A percentile compares a stretch with the other conserved stretches of the same genome.
These are phyloP conservation scores for Talinum fruticosum DNA, from an alignment of 148 eudicot genomes.

Conservation along the genomic window DNA sequence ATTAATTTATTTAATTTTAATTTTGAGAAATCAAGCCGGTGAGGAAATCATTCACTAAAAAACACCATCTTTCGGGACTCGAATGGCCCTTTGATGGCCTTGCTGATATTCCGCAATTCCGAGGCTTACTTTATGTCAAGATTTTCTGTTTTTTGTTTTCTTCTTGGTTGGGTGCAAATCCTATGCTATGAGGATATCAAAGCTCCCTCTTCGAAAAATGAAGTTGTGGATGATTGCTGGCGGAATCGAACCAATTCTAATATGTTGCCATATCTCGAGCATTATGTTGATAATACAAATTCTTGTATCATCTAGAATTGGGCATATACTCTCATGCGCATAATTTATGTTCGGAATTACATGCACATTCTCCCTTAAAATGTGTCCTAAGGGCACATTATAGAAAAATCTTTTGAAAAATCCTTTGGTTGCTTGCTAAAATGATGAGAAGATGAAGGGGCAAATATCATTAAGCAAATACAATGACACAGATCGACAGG, in stretches of 20 bases:
- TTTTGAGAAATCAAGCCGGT: background rate
- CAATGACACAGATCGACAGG: no score
- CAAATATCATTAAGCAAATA: no score
- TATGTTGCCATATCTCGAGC: background rate
- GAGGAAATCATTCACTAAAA: slow-evolving; percentile 24
- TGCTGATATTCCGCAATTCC: slow-evolving; percentile 35
- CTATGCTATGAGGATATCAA: background rate
- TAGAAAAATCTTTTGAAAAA: no score
- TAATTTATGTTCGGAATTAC: no score
- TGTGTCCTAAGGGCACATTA: no score
- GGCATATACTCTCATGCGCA: no score
- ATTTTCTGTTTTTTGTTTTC: no score
- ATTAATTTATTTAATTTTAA: background rate
- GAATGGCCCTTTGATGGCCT: slow-evolving; percentile 10
- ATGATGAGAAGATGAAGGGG: no score
- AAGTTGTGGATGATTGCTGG: background rate
- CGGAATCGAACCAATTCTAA: background rate
- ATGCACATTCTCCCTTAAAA: no score
- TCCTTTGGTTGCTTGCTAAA: no score
- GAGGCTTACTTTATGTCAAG: slow-evolving; percentile 14
- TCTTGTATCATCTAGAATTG: no score
- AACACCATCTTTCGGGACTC: slow-evolving; percentile 44
- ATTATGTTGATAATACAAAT: no score
- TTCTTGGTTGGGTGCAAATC: background rate
- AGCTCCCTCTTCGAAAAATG: background rate